A percentile compares a stretch with the other conserved stretches of the same genome.
Evolutionary conservation across 495 filamentous ascomycete genomes (phyloP).

Genomic region (Cudoniella acicularis): DNA sequence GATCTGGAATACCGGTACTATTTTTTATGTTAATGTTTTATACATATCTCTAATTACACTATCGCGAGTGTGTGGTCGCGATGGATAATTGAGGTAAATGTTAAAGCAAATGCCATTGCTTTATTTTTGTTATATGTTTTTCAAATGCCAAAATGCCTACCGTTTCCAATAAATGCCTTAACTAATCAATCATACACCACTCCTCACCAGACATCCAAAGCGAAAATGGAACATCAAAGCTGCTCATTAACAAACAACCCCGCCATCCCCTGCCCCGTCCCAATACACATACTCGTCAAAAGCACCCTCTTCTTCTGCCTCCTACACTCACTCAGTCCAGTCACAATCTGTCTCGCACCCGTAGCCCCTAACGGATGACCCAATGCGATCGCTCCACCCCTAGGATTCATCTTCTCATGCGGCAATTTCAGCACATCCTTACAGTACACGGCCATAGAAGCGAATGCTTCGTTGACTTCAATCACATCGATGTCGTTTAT

Average conservation of each 20-base stretch:
- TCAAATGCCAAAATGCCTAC: not conserved
- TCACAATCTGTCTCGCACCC: slow-evolving; percentile 76
- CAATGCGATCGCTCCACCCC: slow-evolving; percentile 74
- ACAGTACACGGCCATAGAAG: slow-evolving; percentile 96
- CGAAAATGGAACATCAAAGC: slow-evolving; percentile 19
- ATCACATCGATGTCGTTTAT: slow-evolving; percentile 82
- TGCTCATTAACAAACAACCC: slow-evolving; percentile 81
- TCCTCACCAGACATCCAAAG: not conserved
- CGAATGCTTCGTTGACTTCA: slow-evolving; percentile 97
- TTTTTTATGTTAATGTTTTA: too few relatives aligned
- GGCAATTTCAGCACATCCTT: slow-evolving; percentile 72
- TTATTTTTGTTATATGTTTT: too few relatives aligned
- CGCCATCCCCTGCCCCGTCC: slow-evolving; percentile 77
- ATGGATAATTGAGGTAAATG: too few relatives aligned
- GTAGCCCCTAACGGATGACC: slow-evolving; percentile 83
- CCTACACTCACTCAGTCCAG: slow-evolving; percentile 76
- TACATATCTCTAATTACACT: too few relatives aligned
- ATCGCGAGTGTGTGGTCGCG: too few relatives aligned
- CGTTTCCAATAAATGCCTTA: too few relatives aligned
- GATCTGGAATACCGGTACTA: too few relatives aligned
- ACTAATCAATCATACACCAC: not conserved
- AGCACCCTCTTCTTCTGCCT: slow-evolving; percentile 78
- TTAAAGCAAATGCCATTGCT: too few relatives aligned
- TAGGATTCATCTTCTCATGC: slow-evolving; percentile 81
- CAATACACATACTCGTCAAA: slow-evolving; percentile 85